Conservation (phyloP, 148 eudicot species). For the Rhododendron molle region DNA sequence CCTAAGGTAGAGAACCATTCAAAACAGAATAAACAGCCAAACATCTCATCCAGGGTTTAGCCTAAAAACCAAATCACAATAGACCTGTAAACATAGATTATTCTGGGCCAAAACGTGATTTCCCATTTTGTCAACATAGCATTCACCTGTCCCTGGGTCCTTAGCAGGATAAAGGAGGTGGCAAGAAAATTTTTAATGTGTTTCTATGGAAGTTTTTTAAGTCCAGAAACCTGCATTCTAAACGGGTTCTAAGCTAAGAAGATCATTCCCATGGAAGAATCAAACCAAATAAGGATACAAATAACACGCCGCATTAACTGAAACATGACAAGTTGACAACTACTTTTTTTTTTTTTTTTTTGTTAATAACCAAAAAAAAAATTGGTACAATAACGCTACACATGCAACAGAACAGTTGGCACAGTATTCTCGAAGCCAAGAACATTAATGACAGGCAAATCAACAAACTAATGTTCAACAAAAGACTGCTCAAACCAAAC, state of each 20-base stretch:
- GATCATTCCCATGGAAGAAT: neutral
- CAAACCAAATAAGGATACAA: neutral
- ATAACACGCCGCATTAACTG: neutral
- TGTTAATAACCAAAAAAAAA: no score
- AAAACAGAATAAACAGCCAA: neutral
- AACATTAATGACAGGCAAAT: slow-evolving; percentile 1
- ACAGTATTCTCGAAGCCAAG: neutral
- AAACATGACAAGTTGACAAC: neutral
- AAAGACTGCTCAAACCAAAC: neutral
- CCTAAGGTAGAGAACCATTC: neutral
- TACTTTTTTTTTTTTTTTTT: no score
- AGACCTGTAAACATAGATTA: neutral
- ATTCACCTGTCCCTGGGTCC: neutral
- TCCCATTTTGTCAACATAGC: neutral
- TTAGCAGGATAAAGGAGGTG: neutral
- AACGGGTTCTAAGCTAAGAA: neutral
- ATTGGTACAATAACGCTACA: neutral
- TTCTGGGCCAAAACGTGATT: neutral
- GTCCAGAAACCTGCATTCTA: neutral
- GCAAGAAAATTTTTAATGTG: neutral
- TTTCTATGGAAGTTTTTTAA: neutral
- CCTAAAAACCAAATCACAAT: neutral
- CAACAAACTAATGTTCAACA: neutral
- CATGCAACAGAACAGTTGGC: neutral
- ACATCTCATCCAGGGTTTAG: neutral